Conservation (phyloP, 2,329 filamentous ascomycete genomes). For the Seiridium cupressi region DNA sequence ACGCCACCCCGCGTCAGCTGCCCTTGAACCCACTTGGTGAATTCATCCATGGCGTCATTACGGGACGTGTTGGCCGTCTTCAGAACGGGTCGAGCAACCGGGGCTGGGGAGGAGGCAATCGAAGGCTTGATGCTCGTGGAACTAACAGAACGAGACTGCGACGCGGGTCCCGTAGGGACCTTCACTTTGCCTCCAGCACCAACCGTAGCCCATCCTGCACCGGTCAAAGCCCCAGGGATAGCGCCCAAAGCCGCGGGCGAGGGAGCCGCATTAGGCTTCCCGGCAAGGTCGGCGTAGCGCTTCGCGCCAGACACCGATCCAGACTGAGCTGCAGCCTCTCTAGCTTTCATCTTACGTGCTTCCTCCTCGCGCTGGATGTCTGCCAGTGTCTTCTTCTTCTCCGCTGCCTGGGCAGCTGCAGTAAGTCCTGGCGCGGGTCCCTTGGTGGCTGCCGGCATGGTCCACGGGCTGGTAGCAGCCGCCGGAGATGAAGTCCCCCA, state of each 20-base stretch:
- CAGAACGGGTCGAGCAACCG: constrained; percentile 48
- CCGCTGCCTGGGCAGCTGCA: constrained; percentile 30
- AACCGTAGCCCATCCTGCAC: constrained; percentile 86
- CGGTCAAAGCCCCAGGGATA: constrained; percentile 29
- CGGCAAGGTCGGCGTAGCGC: constrained; percentile 90
- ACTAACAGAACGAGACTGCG: constrained; percentile 45
- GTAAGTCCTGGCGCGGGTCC: constrained; percentile 25
- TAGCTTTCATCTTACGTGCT: constrained; percentile 75
- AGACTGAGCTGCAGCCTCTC: constrained; percentile 47
- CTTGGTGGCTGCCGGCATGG: constrained; percentile 58
- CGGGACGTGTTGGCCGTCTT: constrained; percentile 43
- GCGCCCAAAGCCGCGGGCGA: constrained; percentile 35
- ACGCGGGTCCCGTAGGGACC: constrained; percentile 59
- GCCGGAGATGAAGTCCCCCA: constrained; percentile 82
- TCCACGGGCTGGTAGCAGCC: constrained; percentile 60
- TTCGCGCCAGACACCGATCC: constrained; percentile 56
- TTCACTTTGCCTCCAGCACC: constrained; percentile 93
- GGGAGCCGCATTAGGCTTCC: constrained; percentile 58
- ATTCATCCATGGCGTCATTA: constrained; percentile 76
- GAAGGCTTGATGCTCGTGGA: constrained; percentile 39
- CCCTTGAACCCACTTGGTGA: constrained; percentile 86
- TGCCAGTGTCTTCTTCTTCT: constrained; percentile 82
- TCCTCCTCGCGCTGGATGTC: constrained; percentile 98
- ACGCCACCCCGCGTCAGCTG: constrained; percentile 70
- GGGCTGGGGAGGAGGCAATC: constrained; percentile 31